Conservation (phyloP, 371 early-diverging fungal genomes). For the Amoeboaphelidium protococcarum region DNA sequence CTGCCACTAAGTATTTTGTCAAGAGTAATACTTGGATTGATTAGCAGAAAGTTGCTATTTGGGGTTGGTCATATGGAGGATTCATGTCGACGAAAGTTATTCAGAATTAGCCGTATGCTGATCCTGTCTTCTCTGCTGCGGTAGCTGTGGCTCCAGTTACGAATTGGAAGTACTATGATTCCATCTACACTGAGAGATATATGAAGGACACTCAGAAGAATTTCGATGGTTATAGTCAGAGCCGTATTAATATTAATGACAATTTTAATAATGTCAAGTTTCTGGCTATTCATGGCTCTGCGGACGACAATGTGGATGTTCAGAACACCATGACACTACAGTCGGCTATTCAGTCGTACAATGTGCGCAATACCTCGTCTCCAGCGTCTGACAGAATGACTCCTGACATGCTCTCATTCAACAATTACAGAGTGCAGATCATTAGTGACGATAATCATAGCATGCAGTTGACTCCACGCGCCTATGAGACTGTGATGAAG, state of each 20-base stretch:
- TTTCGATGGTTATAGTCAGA: slow-evolving; percentile 39
- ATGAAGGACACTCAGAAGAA: slow-evolving; percentile 66
- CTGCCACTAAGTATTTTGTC: slow-evolving; percentile 28
- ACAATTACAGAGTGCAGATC: slow-evolving; percentile 46
- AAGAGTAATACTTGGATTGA: slow-evolving; percentile 65
- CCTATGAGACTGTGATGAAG: no score
- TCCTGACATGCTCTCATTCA: no score
- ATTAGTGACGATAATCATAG: slow-evolving; percentile 76
- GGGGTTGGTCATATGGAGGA: slow-evolving; percentile 96
- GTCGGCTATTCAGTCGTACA: no score
- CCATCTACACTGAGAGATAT: slow-evolving; percentile 86
- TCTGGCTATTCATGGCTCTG: slow-evolving; percentile 71
- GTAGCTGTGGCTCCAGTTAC: slow-evolving; percentile 93
- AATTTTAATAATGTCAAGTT: slow-evolving; percentile 51
- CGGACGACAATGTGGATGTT: slow-evolving; percentile 52
- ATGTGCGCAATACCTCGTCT: no score
- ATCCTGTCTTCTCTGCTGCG: slow-evolving; percentile 46
- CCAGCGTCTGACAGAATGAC: no score
- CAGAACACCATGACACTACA: no score
- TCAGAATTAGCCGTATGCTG: slow-evolving; percentile 54
- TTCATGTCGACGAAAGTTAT: slow-evolving; percentile 58
- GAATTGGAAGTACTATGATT: slow-evolving; percentile 66
- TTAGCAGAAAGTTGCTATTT: slow-evolving; percentile 49
- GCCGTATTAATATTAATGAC: slow-evolving; percentile 47
- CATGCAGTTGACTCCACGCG: no score